A percentile compares a stretch with the other conserved stretches of the same genome.
phyloP scores from a whole-genome alignment of 768 basidiomycete genomes.

The Chalciporus sphaerocephalus region DNA sequence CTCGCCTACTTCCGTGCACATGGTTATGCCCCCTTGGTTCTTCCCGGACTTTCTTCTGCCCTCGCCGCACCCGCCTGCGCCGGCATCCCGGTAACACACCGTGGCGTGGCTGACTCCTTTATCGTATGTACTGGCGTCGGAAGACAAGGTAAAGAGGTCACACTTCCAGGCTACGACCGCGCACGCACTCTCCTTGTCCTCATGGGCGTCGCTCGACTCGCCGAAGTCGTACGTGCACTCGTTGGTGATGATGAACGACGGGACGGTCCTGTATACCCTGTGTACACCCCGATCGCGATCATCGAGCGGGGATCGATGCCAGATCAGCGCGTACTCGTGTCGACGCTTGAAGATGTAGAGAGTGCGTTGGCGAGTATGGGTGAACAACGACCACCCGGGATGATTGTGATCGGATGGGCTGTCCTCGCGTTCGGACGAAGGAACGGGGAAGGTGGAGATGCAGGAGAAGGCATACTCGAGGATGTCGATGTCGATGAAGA shows the following conservation, averaged over 20 bases:
- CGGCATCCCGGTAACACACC: constrained; percentile 90
- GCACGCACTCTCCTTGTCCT: constrained; percentile 76
- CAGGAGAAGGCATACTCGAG: constrained; percentile 60
- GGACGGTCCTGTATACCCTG: constrained; percentile 62
- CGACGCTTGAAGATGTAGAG: constrained; percentile 70
- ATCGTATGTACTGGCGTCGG: constrained; percentile 94
- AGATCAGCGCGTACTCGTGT: constrained; percentile 81
- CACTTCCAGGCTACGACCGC: constrained; percentile 85
- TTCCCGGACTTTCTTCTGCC: constrained; percentile 89
- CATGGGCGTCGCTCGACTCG: constrained; percentile 92
- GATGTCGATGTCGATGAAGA: constrained; percentile 8
- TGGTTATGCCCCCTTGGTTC: constrained; percentile 77
- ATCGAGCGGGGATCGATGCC: constrained; percentile 93
- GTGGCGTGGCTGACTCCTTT: constrained; percentile 88
- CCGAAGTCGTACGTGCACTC: constrained; percentile 65
- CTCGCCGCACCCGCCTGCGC: constrained; percentile 87
- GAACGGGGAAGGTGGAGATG: constrained; percentile 40
- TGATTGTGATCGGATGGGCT: constrained; percentile 95
- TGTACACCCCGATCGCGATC: constrained; percentile 79
- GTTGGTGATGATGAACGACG: constrained; percentile 37
- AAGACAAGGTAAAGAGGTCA: constrained; percentile 73
- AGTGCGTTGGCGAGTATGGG: constrained; percentile 67
- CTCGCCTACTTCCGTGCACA: constrained; percentile 85
- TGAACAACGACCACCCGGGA: constrained; percentile 90
- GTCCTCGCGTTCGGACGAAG: constrained; percentile 55